A percentile compares a stretch with the other conserved stretches of the same genome.
Conservation (phyloP, 345 rosid genomes). For the Cochlearia excelsa region DNA sequence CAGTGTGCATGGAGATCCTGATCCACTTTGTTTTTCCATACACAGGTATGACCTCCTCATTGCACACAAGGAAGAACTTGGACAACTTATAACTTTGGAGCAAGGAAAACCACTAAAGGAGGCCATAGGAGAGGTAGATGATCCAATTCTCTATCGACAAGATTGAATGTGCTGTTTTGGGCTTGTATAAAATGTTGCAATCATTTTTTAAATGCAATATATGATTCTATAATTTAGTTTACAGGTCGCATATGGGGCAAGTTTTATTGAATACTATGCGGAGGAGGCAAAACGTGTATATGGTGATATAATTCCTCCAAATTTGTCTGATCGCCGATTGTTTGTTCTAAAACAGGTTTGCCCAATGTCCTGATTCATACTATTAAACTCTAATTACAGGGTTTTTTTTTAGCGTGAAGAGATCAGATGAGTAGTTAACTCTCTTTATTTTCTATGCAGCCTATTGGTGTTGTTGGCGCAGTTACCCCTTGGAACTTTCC, state of each 20-base stretch:
- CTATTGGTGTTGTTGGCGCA: conserved; percentile 95
- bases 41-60: conserved; percentile 77
- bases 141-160: conserved; percentile 19
- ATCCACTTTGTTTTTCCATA: conserved; percentile 26
- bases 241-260: conserved; percentile 89
- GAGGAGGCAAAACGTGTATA: conserved; percentile 96
- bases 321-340: conserved; percentile 72
- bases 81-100: conserved; percentile 88
- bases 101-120: conserved; percentile 96
- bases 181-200: conserved; percentile 26
- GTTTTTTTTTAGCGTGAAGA: conserved; percentile 8
- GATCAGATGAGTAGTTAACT: conserved; percentile 1
- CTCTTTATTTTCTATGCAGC: conserved; percentile 50
- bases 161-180: conserved; percentile 19
- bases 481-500: conserved; percentile 98
- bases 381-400: conserved; percentile 4
- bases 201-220: conserved; percentile 30
- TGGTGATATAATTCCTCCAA: conserved; percentile 89
- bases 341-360: conserved; percentile 82
- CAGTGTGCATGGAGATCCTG: conserved; percentile 14
- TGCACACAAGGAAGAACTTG: conserved; percentile 89
- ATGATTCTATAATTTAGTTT: conserved; percentile 33
- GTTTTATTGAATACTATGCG: conserved; percentile 82
- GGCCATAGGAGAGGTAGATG: conserved; percentile 83
- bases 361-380: conserved; percentile 11